Base-by-base conservation (phyloP, 305 asterid species). In the Fraxinus floribunda region DNA sequence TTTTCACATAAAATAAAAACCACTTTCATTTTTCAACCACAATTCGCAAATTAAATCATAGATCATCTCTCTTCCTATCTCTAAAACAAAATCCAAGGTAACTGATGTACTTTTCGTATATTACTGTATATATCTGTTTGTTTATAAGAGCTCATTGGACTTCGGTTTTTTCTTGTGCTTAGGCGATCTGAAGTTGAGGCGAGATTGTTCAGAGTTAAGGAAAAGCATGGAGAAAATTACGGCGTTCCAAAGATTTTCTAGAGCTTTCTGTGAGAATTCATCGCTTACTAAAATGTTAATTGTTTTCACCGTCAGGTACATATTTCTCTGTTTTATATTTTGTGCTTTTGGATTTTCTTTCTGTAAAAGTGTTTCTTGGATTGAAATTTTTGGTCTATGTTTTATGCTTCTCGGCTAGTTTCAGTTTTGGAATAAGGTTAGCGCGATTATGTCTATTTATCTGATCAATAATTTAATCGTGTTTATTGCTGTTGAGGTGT, bases 261-360 rank as follows among this genome's bases (percentile, higher is more conserved):
- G 90, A 68, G 90, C 81, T 15, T 92, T 89, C 84, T 90, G 94
- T 30, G 93, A 91, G 8, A 90, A 89, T 92, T 84, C 94, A 70
- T 83, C 96, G 78, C 78, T 92, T 38, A 87, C 95, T 80, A 91
- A 88, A 88, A 84, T 86, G 80, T 84, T 95, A 81, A 77, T 94
- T 71, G 94, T 92, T 78, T 87, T 94, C 88, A 88, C 98, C 39
- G 90, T 92, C 86, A 86, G 98, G 97, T 94, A 87, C 29, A 38
- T 16, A 76, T 75, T 55, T 0, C 38, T 26, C 10, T 15, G 7
- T 39, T 55, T 3, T 49, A 71, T 55, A 62, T 22, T 62, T 62
- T 62, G 72, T 62, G 32, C 32, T 62, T 60, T 22, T 62, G 34
- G 34, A 18, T 62, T 9, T 22, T 22, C 24, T 22, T 62, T 22